Evolutionary conservation across 2,329 filamentous ascomycete genomes (phyloP), one percentile per base, ranked within the genome.

Genomic region (Fusarium pseudoanthophilum): DNA sequence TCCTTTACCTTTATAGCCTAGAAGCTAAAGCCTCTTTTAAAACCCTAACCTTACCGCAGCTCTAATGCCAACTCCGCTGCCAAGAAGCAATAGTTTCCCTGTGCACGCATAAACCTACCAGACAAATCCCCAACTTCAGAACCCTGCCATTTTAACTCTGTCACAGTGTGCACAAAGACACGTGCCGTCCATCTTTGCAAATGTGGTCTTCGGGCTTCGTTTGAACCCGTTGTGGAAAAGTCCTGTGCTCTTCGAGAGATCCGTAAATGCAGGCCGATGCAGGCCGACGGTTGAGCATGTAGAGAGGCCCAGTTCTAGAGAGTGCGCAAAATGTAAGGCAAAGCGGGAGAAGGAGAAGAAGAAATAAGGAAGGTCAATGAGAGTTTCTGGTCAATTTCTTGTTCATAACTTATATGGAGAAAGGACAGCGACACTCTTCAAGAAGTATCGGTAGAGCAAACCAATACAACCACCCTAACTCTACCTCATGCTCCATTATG

Each of bases 351-450:
- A 53, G 24, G 34, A 37, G 11, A 18, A 39, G 20, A 16, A 28
- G 11, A 53, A 28, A 39, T 39, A 6, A 39, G 4, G 1, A 37
- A 28, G 7, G 5, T 28, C 24, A 1, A 2, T 7, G 11, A 34
- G 8, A 24, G 6, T 2, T 3, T 20, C 6, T 34, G 16, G 16
- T 6, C 30, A 0, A 24, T 34, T 9, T 34, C 8, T 14, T 24
- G 2, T 24, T 5, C 5, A 24, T 10, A 24, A 0, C 15, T 16
- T 18, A 15, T 32, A 20, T n/a, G 2, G 11, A 11, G 15, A 7
- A 10, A 2, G 1, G 2, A 18, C 11, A 20, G 4, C 4, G 7
- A 14, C 11, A 18, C 4, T 24, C 2, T 6, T 4, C 0, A 10
- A 9, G 3, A 7, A 16, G 3, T 36, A 15, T 16, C 34, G 34